Evolutionary conservation across 306 rosid genomes (phyloP).

Genomic region (Gillenia trifoliata): DNA sequence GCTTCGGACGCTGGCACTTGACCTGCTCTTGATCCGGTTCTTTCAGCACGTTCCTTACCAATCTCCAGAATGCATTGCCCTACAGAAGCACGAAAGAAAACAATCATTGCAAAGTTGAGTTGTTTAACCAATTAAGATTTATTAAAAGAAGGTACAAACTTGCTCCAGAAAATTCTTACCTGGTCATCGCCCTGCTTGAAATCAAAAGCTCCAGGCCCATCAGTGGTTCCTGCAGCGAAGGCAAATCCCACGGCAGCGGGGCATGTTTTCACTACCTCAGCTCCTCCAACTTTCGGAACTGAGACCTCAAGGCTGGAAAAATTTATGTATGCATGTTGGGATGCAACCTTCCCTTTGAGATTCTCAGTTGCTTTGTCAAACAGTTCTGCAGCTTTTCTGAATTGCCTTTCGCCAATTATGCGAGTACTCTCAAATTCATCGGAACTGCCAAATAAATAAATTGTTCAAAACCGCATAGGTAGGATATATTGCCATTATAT

Average conservation of each 20-base stretch:
- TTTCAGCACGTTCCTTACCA: conserved; percentile 19
- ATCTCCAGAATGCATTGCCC: conserved; percentile 26
- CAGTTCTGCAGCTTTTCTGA: conserved; percentile 16
- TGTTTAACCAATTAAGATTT: not conserved
- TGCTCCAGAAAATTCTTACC: conserved; percentile 1
- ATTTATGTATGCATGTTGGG: conserved; percentile 14
- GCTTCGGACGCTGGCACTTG: conserved; percentile 20
- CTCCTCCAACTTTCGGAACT: conserved; percentile 6
- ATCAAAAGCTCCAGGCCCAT: conserved; percentile 29
- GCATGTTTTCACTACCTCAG: conserved; percentile 17
- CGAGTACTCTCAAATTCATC: conserved; percentile 29
- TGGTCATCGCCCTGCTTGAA: conserved; percentile 29
- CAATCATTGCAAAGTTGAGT: not conserved
- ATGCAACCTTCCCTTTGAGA: conserved; percentile 8
- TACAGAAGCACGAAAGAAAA: not conserved
- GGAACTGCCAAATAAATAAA: conserved; percentile 12
- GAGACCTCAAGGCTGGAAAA: conserved; percentile 12
- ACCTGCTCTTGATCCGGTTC: conserved; percentile 16
- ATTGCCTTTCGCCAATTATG: conserved; percentile 21
- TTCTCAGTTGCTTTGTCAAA: conserved; percentile 22
- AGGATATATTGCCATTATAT: not conserved
- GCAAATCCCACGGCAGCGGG: conserved; percentile 22
- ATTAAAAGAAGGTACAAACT: conserved; percentile 1
- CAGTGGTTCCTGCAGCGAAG: conserved; percentile 31
- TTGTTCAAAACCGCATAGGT: not conserved